A percentile compares a stretch with the other conserved stretches of the same genome.
These are phyloP conservation scores for Rubroshorea leprosula DNA, from an alignment of 345 rosid genomes.

Conservation along the genomic window DNA sequence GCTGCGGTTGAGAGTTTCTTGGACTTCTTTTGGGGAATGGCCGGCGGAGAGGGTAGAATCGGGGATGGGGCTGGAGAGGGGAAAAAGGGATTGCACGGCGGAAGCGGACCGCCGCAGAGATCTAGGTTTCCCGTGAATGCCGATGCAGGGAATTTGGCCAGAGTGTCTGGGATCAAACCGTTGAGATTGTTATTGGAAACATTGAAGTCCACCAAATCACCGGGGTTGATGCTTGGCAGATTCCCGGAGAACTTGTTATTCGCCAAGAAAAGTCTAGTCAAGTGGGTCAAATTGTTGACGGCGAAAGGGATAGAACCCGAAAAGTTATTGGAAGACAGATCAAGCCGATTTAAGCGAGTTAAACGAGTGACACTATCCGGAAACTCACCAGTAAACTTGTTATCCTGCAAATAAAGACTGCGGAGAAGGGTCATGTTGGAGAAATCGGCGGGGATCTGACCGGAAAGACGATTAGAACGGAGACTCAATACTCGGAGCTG, in stretches of 20 bases:
- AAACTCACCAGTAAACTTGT: conserved; percentile 60
- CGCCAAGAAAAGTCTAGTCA: conserved; percentile 62
- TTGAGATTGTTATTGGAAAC: conserved; percentile 74
- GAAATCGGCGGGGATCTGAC: conserved; percentile 67
- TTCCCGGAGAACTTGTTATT: conserved; percentile 77
- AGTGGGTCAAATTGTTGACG: conserved; percentile 53
- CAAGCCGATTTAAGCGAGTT: conserved; percentile 56
- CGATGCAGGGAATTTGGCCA: conserved; percentile 38
- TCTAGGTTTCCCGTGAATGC: conserved; percentile 66
- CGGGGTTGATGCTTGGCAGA: too few relatives aligned
- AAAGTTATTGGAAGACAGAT: conserved; percentile 72
- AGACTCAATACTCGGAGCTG: conserved; percentile 74
- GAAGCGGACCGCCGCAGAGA: conserved; percentile 82
- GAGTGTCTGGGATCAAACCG: conserved; percentile 65
- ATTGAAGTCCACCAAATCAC: conserved; percentile 38
- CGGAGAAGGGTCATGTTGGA: conserved; percentile 53
- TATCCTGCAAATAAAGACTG: conserved; percentile 69
- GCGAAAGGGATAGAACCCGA: conserved; percentile 62
- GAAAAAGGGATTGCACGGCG: conserved; percentile 65
- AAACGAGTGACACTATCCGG: conserved; percentile 52
- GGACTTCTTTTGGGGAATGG: conserved; percentile 30
- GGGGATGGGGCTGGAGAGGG: conserved; percentile 70
- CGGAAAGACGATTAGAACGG: conserved; percentile 62
- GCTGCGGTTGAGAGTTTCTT: conserved; percentile 56
- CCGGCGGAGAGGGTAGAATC: conserved; percentile 15